Evolutionary conservation across 2,329 filamentous ascomycete genomes (phyloP), one percentile per base, ranked within the genome.

Genomic region (Reticulascus tulasneorum): DNA sequence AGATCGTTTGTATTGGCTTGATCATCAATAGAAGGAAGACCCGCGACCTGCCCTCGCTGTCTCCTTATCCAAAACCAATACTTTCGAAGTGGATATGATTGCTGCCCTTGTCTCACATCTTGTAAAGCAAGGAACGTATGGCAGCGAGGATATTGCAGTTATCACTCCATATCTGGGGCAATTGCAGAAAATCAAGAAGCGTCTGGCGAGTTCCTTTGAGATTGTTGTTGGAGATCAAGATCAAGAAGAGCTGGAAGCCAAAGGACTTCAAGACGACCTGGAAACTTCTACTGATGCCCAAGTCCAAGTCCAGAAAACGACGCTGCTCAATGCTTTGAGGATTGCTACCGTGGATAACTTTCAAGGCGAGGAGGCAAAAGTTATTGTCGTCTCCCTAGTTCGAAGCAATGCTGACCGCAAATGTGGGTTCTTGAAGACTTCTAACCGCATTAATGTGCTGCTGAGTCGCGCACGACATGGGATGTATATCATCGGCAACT

Each of bases 281-380:
- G 51, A 53, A 7, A 51, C 58, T 15, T 17, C 49, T 10, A 46
- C 44, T 9, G 44, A 52, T n/a, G 28, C 52, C 3, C 23, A 23
- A 22, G 27, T 22, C 1, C 29, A 23, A n/a, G 53, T 35, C 5
- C 16, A 28, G 6, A 42, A 27, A 23, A 47, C 59, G 5, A 66
- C 59, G 0, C 59, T 80, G 0, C 49, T 70, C 0, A 60, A 73
- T 17, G 63, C 62, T 2, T 53, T 84, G 4, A 61, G 75, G 5
- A 55, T 82, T 0, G 79, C 82, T 0, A 87, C 81, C 0, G 73
- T 87, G 0, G 82, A 86, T 53, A 89, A 88, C 45, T 89, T 86
- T 37, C 83, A 90, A 47, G 85, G 84, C 0, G 84, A 90, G 50
- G 84, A 90, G 49, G 79, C 78, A 2, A 81, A 85, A 33, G 63